A percentile compares a stretch with the other conserved stretches of the same genome.
Conservation (phyloP, 208 protist genomes). For the Acanthamoeba castellanii region DNA sequence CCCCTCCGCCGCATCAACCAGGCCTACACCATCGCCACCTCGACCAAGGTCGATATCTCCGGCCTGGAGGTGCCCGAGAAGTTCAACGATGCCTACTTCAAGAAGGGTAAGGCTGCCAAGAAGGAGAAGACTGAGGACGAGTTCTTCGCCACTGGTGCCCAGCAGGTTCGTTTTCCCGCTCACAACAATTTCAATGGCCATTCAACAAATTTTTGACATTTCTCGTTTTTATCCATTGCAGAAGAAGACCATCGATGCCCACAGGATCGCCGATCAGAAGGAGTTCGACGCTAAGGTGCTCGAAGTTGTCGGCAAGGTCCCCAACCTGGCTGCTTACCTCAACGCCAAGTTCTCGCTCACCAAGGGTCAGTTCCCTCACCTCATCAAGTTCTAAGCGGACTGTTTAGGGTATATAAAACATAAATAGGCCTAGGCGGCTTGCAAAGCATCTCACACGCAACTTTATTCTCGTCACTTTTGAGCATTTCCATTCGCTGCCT, state of each 20-base stretch:
- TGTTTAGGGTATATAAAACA: constrained; percentile 1
- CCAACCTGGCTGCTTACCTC: constrained; percentile 90
- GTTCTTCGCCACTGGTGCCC: constrained; percentile 43
- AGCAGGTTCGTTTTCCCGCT: constrained; percentile 5
- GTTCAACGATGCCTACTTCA: constrained; percentile 91
- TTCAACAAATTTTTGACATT: neutral
- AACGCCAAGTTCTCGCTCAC: constrained; percentile 89
- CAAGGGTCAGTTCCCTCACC: constrained; percentile 91
- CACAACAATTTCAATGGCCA: neutral
- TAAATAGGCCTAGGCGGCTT: constrained; percentile 47
- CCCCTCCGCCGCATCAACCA: constrained; percentile 98
- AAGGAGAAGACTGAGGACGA: constrained; percentile 81
- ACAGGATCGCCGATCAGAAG: constrained; percentile 89
- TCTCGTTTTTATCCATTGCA: neutral
- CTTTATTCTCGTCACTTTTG: neutral
- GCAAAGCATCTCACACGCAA: neutral
- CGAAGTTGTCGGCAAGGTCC: constrained; percentile 84
- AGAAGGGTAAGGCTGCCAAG: constrained; percentile 75
- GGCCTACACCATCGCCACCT: constrained; percentile 98
- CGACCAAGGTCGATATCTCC: constrained; percentile 96
- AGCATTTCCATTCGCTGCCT: too few species aligned
- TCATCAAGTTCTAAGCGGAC: constrained; percentile 93
- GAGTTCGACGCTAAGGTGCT: constrained; percentile 90
- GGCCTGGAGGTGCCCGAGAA: constrained; percentile 89
- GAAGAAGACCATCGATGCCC: constrained; percentile 75